Conservation (phyloP, 768 basidiomycete species). For the Pleurotus tuber-regium region DNA sequence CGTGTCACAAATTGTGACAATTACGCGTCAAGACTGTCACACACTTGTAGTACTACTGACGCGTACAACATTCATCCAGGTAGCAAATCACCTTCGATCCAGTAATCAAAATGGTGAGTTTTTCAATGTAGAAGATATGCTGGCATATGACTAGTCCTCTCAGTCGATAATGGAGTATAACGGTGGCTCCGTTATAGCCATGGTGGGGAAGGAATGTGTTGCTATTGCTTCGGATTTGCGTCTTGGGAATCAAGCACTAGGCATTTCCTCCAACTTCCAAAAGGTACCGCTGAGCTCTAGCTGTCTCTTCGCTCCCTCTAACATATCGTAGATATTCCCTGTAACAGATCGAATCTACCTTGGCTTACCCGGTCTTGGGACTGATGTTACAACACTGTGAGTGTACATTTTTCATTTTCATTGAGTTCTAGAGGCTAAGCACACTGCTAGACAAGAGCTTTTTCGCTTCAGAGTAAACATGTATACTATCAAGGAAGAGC, state of each 20-base stretch:
- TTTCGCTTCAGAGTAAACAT: slow-evolving; percentile 96
- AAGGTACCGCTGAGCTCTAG: slow-evolving; percentile 55
- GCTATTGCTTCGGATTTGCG: slow-evolving; percentile 96
- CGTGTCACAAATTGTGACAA: slow-evolving; percentile 7
- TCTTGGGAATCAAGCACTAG: slow-evolving; percentile 83
- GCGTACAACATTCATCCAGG: slow-evolving; percentile 14
- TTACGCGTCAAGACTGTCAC: neutral
- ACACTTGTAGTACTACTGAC: slow-evolving; percentile 10
- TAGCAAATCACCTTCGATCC: slow-evolving; percentile 7
- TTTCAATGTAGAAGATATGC: neutral
- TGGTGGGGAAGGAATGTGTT: slow-evolving; percentile 98
- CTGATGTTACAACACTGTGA: slow-evolving; percentile 91
- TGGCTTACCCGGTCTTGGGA: slow-evolving; percentile 89
- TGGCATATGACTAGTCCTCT: neutral
- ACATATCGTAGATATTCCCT: slow-evolving; percentile 74
- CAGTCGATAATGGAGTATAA: slow-evolving; percentile 92
- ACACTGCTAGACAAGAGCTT: slow-evolving; percentile 68
- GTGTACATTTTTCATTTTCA: slow-evolving; percentile 20
- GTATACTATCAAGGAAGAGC: slow-evolving; percentile 99
- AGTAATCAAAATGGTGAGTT: slow-evolving; percentile 39
- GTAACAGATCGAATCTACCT: slow-evolving; percentile 90
- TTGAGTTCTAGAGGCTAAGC: slow-evolving; percentile 11
- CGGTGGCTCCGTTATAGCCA: slow-evolving; percentile 98
- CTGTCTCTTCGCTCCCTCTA: slow-evolving; percentile 16
- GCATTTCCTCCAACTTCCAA: slow-evolving; percentile 90